Percentiles rank a stretch among this genome's conserved stretches.
Evolutionary conservation across 2,329 filamentous ascomycete genomes (phyloP).

Genomic region (Pseudohalonectria lignicola): DNA sequence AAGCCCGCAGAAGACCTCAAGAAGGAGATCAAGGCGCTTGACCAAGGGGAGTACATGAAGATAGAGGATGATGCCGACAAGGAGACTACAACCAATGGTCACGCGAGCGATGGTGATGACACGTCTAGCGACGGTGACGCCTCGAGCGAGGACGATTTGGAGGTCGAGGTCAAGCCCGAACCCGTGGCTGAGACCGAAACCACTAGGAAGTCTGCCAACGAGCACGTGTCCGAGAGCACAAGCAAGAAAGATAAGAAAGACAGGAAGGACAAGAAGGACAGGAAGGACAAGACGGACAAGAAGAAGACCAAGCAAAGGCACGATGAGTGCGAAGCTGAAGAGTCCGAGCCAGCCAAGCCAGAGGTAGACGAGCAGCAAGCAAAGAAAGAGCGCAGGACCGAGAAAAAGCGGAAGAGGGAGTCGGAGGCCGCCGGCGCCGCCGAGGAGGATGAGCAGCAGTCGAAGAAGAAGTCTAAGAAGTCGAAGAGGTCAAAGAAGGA

Average conservation of each 20-base stretch:
- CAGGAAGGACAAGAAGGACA: too few species aligned
- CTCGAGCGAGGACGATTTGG: neutral
- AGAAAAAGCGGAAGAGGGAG: slow-evolving; percentile 13
- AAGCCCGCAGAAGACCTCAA: neutral
- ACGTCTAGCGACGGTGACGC: neutral
- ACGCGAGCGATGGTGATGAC: neutral
- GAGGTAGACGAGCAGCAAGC: slow-evolving; percentile 9
- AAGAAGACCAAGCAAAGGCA: slow-evolving; percentile 7
- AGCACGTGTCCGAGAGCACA: slow-evolving; percentile 1
- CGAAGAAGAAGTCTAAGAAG: slow-evolving; percentile 18
- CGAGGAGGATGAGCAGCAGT: slow-evolving; percentile 12
- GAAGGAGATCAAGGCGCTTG: neutral
- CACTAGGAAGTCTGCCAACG: neutral
- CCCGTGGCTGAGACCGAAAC: neutral
- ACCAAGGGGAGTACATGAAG: neutral
- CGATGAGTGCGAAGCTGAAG: too few species aligned
- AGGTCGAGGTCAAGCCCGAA: neutral
- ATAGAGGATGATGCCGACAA: neutral
- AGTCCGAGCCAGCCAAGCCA: slow-evolving; percentile 12
- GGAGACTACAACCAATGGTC: neutral
- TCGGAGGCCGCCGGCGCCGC: slow-evolving; percentile 15
- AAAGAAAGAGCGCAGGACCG: slow-evolving; percentile 15
- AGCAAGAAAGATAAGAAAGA: slow-evolving; percentile 1
- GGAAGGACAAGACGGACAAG: too few species aligned
- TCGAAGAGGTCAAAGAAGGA: slow-evolving; percentile 28